These are phyloP conservation scores for Kodamaea laetipori DNA, from an alignment of 805 yeast genomes.

Conservation along the genomic window DNA sequence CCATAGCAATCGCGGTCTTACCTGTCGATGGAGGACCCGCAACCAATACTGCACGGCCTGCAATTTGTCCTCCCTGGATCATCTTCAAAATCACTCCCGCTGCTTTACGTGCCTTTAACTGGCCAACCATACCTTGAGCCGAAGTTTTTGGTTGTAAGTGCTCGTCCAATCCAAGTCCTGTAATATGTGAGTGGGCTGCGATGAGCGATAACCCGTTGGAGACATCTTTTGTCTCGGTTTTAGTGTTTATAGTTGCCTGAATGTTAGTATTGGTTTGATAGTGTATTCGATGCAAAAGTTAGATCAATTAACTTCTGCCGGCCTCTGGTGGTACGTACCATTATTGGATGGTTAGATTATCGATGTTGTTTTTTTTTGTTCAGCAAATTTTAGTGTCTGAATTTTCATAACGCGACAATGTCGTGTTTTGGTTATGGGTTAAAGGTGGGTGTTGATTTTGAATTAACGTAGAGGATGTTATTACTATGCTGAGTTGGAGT, in stretches of 20 bases:
- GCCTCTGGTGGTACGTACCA: conserved; percentile 17
- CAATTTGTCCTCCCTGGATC: conserved; percentile 92
- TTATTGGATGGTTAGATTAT: conserved; percentile 4
- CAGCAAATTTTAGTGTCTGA: conserved; percentile 2
- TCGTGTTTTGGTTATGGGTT: too few species aligned
- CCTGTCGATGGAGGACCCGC: conserved; percentile 99
- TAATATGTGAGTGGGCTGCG: conserved; percentile 98
- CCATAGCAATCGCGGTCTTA: conserved; percentile 97
- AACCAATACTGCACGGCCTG: conserved; percentile 91
- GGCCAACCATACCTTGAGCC: conserved; percentile 97
- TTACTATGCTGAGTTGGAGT: too few species aligned
- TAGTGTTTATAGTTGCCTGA: conserved; percentile 32
- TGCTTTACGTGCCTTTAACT: conserved; percentile 89
- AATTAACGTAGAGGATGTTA: too few species aligned
- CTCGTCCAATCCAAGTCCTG: conserved; percentile 96
- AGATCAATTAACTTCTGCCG: too few species aligned
- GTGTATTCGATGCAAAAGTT: too few species aligned
- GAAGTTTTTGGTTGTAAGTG: conserved; percentile 75
- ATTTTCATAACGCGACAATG: conserved; percentile 2
- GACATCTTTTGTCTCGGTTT: conserved; percentile 33
- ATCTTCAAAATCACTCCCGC: conserved; percentile 92
- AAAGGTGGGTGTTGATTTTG: too few species aligned
- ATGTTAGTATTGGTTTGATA: conserved; percentile 18
- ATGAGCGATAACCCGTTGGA: conserved; percentile 62
- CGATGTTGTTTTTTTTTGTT: conserved; percentile 3